phyloP scores from a whole-genome alignment of 2,329 filamentous ascomycete genomes.

The Nakataea oryzae region DNA sequence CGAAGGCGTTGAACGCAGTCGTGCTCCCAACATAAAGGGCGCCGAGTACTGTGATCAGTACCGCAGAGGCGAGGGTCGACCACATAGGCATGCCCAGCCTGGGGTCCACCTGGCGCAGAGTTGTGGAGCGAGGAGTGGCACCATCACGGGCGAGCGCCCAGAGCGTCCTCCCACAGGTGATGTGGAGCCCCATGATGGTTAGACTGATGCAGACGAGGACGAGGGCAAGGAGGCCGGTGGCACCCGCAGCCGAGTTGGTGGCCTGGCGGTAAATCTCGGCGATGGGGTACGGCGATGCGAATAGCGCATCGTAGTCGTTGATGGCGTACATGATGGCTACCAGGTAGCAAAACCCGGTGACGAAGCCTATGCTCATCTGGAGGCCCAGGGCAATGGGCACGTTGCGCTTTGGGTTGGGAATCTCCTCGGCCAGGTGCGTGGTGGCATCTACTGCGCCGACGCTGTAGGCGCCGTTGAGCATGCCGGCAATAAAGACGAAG shows the following conservation, averaged over 20 bases:
- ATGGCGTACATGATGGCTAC: conserved; percentile 48
- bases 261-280: conserved; percentile 56
- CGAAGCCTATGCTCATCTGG: conserved; percentile 37
- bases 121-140: conserved; percentile 9
- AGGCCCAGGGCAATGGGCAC: conserved; percentile 42
- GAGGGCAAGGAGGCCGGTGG: conserved; percentile 36
- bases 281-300: conserved; percentile 47
- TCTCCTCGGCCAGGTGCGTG: conserved; percentile 56
- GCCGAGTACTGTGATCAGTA: conserved; percentile 41
- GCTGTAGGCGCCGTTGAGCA: conserved; percentile 57
- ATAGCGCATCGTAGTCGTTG: conserved; percentile 37
- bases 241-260: conserved; percentile 37
- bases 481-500: conserved; percentile 29
- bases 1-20: conserved; percentile 57
- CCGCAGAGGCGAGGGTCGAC: conserved; percentile 37
- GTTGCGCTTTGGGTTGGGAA: conserved; percentile 38
- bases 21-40: conserved; percentile 55
- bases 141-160: conserved; percentile 5
- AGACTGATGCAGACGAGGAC: conserved; percentile 25
- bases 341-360: conserved; percentile 40
- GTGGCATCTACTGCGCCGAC: conserved; percentile 57
- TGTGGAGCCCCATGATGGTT: conserved; percentile 16
- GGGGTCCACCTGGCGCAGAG: conserved; percentile 18
- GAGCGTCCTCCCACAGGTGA: conserved; percentile 20
- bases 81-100: conserved; percentile 23